Evolutionary conservation across 495 filamentous ascomycete genomes (phyloP), one percentile per base, ranked within the genome.

Genomic region (Hypomontagnella submonticulosa): DNA sequence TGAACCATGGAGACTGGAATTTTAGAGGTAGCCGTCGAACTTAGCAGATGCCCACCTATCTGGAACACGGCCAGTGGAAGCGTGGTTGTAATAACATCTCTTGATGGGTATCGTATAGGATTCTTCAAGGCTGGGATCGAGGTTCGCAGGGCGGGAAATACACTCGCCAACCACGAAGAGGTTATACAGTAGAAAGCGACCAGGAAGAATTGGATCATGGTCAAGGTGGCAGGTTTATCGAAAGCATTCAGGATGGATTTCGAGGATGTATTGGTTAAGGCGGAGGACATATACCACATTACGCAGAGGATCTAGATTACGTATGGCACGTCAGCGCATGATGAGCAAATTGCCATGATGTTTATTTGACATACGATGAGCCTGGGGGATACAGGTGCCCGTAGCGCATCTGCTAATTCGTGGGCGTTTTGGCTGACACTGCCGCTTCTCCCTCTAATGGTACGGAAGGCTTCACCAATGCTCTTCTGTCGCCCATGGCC

Each of bases 1-100:
- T 99, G 95, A 13, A 99, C 95, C 38, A 99, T 83, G 16, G 94
- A 97, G 7, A 99, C 95, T 4, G 96, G 93, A 38, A 98, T 98
- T 63, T 93, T 90, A 41, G 91, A 87, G 48, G 92, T 99, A 11
- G 95, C 93, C 70, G 92, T 96, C 6, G 93, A 96, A 70, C 88
- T 94, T 8, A 97, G 81, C 41, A 99, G 92, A 76, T 98, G 96
- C 12, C 96, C 95, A 3, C 89, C 89, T 48, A 99, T 88, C 75
- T 97, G 93, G 75, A 99, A 99, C 43, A 89, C 82, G 1, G 96
- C 93, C 18, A 99, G 81, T 49, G 95, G 95, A 15, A 97, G 81
- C 1, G 96, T 96, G 0, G 92, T 95, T 60, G 78, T 79, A 69
- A 99, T 91, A 18, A 98, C 88, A 48, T 96, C 92, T 34, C 88